These are phyloP conservation scores for Favolaschia claudopus DNA, from an alignment of 768 basidiomycete species.

Conservation along the genomic window DNA sequence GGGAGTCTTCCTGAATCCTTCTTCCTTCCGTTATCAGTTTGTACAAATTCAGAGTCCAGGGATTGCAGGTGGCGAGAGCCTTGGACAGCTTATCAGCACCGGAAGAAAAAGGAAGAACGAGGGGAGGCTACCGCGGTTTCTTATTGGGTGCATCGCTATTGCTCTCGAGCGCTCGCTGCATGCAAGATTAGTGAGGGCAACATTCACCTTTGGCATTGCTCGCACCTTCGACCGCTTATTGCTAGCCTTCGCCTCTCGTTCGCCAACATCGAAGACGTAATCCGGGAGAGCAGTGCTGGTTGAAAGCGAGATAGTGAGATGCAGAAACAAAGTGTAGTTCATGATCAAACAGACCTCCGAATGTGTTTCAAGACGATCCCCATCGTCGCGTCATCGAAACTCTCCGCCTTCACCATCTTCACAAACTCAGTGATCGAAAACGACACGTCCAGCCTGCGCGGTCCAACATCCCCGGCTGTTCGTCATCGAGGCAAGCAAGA, in stretches of 20 bases:
- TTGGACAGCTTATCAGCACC: too few species aligned
- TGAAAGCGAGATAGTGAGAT: background rate
- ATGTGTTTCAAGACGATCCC: conserved; percentile 76
- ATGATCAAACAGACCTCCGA: conserved; percentile 3
- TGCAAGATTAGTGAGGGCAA: too few species aligned
- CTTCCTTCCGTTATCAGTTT: too few species aligned
- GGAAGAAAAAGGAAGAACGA: too few species aligned
- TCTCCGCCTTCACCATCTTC: conserved; percentile 74
- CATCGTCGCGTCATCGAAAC: conserved; percentile 75
- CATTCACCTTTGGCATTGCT: too few species aligned
- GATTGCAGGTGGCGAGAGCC: too few species aligned
- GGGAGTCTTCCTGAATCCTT: too few species aligned
- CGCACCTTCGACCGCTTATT: conserved; percentile 62
- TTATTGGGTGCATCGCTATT: too few species aligned
- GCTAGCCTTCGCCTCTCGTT: conserved; percentile 58
- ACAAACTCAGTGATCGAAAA: conserved; percentile 79
- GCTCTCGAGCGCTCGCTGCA: too few species aligned
- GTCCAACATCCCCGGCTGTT: background rate
- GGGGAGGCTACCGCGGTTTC: too few species aligned
- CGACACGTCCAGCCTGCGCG: conserved; percentile 57
- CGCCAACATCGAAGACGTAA: conserved; percentile 67
- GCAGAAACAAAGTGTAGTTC: background rate
- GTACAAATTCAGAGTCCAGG: too few species aligned
- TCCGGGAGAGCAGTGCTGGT: conserved; percentile 66
- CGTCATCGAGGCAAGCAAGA: background rate